Evolutionary conservation across 352 stramenopile genomes (phyloP).

Genomic region (Phytophthora colocasiae): DNA sequence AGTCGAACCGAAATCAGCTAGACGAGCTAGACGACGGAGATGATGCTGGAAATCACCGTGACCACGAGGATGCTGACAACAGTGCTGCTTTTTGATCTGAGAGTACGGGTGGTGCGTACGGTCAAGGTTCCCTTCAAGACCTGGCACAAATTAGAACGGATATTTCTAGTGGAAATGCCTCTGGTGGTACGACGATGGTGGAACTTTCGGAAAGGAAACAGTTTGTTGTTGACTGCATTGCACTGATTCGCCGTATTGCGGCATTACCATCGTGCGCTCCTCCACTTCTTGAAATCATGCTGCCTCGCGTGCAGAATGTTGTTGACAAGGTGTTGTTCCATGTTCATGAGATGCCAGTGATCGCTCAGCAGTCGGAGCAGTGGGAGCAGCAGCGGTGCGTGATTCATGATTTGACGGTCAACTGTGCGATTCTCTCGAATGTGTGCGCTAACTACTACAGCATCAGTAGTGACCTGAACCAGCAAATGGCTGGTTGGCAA

Average conservation of each 20-base stretch:
- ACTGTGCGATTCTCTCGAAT: conserved; percentile 66
- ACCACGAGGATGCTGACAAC: conserved; percentile 52
- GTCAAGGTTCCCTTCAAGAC: conserved; percentile 72
- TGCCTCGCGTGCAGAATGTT: conserved; percentile 53
- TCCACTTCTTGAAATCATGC: conserved; percentile 58
- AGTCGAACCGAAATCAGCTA: conserved; percentile 69
- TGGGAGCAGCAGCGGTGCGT: conserved; percentile 57
- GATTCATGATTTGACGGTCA: conserved; percentile 69
- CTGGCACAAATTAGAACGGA: conserved; percentile 69
- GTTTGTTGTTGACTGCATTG: conserved; percentile 79
- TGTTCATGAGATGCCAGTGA: conserved; percentile 55
- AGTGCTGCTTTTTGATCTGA: conserved; percentile 47
- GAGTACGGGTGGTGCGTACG: conserved; percentile 37
- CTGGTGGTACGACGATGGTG: conserved; percentile 35
- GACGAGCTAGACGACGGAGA: conserved; percentile 66
- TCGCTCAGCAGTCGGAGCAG: conserved; percentile 45
- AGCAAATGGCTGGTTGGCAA: conserved; percentile 71
- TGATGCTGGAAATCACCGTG: conserved; percentile 36
- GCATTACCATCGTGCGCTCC: conserved; percentile 62
- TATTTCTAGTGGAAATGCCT: conserved; percentile 43
- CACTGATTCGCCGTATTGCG: conserved; percentile 72
- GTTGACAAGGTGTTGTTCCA: conserved; percentile 54
- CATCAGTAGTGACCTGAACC: conserved; percentile 56
- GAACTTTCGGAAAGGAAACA: conserved; percentile 76
- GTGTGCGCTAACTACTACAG: conserved; percentile 71